Evolutionary conservation across 2,329 filamentous ascomycete species (phyloP).

Genomic region (Diaporthe sp.): DNA sequence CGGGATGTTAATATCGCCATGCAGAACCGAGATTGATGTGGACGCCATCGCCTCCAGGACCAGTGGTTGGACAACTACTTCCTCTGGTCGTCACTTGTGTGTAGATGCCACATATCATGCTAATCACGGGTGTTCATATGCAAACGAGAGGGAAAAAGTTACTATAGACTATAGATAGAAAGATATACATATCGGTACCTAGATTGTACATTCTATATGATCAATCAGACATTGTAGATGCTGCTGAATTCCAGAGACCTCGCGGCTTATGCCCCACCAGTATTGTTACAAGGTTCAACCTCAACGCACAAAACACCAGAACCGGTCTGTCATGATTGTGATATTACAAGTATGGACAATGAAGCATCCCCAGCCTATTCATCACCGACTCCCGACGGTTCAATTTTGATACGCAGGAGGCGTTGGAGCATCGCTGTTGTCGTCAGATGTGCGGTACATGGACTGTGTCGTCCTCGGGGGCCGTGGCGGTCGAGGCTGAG

Average conservation of each 20-base stretch:
- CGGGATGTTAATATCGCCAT: neutral
- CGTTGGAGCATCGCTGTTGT: neutral
- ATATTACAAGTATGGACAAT: neutral
- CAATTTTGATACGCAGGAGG: neutral
- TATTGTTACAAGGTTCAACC: neutral
- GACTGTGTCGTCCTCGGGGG: constrained; percentile 6
- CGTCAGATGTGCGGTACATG: constrained; percentile 24
- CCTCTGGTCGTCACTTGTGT: neutral
- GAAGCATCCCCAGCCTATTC: neutral
- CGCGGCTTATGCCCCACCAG: neutral
- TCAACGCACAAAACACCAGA: neutral
- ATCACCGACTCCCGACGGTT: neutral
- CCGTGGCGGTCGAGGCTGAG: neutral
- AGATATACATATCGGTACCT: neutral
- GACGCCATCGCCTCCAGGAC: no score
- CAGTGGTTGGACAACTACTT: neutral
- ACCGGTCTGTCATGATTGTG: neutral
- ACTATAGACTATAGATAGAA: neutral
- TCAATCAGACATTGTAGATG: neutral
- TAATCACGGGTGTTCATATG: no score
- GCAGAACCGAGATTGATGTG: no score
- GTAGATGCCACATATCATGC: neutral
- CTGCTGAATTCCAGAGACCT: neutral
- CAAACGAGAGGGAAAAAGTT: neutral
- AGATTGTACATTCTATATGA: neutral